Base-by-base conservation (phyloP, 768 basidiomycete species). In the Amanita rubescens region DNA sequence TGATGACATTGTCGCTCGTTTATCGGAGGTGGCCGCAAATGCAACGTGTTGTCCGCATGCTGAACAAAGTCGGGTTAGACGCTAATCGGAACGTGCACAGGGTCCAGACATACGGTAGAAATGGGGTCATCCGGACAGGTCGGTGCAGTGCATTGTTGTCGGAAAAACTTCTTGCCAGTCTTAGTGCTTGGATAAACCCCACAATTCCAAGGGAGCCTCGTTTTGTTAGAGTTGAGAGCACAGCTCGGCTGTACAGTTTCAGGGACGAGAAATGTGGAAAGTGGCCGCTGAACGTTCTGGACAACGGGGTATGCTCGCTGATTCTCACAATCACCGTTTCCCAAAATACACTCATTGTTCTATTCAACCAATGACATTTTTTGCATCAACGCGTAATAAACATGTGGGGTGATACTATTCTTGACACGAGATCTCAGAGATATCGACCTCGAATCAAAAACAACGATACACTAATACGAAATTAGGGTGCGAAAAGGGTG, bases 401-500 rank as follows among this genome's bases (percentile, higher is more conserved):
- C 33, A 20, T 49, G 34, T 15, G 32, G 27, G 27, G 27, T 30
- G 8, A 30, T 30, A 30, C 3, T 8, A n/a, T 3, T 15, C 5
- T 17, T 15, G 41, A 27, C 17, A 25, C 14, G 25, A 44, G 20
- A 22, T 24, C 3, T 22, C 0, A 14, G 9, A 15, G 10, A 43
- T 25, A 42, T 22, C 43, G 19, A 38, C 38, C 41, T 32, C 24
- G 30, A 25, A 27, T 19, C 33, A 41, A 38, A 51, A 30, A 6
- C 6, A 11, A 41, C 12, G 24, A 11, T 8, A 17, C 11, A 25
- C 34, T 8, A 12, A 14, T 34, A 24, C 43, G 24, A 20, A 19
- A 33, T 88, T 75, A 96, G 68, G 91, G 86, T 69, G 94, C 87
- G 61, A 90, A 84, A 65, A 97, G 80, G 58, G 78, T 90, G 55